Percentiles rank a stretch among this genome's conserved stretches.
phyloP scores from a whole-genome alignment of 2,329 filamentous ascomycete species.

The Hymenoscyphus fructigenus region DNA sequence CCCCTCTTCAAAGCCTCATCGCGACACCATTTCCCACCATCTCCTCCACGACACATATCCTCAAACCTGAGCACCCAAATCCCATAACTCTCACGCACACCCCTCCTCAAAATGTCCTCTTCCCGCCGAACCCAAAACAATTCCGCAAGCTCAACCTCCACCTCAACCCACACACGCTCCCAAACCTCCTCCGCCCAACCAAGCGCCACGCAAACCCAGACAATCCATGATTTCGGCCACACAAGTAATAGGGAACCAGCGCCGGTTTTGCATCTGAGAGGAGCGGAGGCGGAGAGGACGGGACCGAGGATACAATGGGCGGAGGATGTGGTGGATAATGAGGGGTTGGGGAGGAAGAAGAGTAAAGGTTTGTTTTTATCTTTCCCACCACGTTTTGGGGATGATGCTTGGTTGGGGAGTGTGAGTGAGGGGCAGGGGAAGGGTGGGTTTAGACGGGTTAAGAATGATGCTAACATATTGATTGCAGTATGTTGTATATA shows the following conservation, averaged over 20 bases:
- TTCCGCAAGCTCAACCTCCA: not conserved
- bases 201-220: not conserved
- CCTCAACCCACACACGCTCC: not conserved
- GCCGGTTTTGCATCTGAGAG: slow-evolving; percentile 33
- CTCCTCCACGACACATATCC: slow-evolving; percentile 10
- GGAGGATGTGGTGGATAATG: slow-evolving; percentile 91
- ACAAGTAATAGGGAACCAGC: not conserved
- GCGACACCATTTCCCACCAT: not conserved
- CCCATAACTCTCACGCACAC: not conserved
- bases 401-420: not conserved
- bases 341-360: slow-evolving; percentile 88
- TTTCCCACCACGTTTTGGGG: not conserved
- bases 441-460: not conserved
- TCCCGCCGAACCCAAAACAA: not conserved
- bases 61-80: not conserved
- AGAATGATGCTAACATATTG: not conserved
- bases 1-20: not conserved
- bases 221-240: not conserved
- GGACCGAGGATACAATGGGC: slow-evolving; percentile 80
- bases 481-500: slow-evolving; percentile 91
- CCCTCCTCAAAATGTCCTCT: not conserved
- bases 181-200: not conserved
- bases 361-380: slow-evolving; percentile 70
- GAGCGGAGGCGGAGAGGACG: slow-evolving; percentile 23
- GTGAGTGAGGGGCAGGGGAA: not conserved